Base-by-base conservation (phyloP, 352 stramenopile species). In the Phytophthora citricola region DNA sequence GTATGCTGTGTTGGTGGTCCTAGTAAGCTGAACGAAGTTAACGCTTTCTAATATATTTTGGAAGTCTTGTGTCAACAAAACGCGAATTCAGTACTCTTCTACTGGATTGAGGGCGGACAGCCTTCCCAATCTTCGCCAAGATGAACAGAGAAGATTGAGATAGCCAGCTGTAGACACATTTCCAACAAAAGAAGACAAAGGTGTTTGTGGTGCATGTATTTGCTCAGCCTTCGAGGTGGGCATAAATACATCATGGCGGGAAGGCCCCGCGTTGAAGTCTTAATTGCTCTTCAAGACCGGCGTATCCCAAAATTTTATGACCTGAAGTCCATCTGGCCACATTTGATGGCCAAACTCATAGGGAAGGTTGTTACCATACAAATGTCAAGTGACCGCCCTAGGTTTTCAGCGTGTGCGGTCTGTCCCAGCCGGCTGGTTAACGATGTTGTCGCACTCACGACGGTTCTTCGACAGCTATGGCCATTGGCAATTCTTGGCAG, bases 321-420 rank as follows among this genome's bases (percentile, higher is more conserved):
- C 47, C 50, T 68, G 41, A 47, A 17, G 29, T 44, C 40, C 55
- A 69, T 58, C 66, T 74, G 66, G 54, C 66, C 46, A 58, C 53
- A 74, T 73, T 69, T 73, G 39, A 60, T 60, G 45, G 51, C 46
- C 51, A 40, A 64, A 53, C 50, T 6, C 39, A 26, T 65, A 66
- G 63, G 56, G 49, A 63, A 72, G 50, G 63, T 72, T 32, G 44
- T 24, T 51, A 15, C 20, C 15, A 71, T 71, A 71, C 56, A 63
- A 71, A 58, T 34, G 14, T 10, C 43, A 63, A 54, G 22, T 56
- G 11, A n/a, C 2, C 36, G 11, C 9, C 26, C 40, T 54, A 63
- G 53, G 39, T 60, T 72, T 58, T 68, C 55, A 53, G 17, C 17
- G 17, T 20, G 17, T 39, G 10, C 43, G 6, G 22, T 27, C 48